Conservation (phyloP, 306 rosid species). For the Cucurbita argyrosperma region DNA sequence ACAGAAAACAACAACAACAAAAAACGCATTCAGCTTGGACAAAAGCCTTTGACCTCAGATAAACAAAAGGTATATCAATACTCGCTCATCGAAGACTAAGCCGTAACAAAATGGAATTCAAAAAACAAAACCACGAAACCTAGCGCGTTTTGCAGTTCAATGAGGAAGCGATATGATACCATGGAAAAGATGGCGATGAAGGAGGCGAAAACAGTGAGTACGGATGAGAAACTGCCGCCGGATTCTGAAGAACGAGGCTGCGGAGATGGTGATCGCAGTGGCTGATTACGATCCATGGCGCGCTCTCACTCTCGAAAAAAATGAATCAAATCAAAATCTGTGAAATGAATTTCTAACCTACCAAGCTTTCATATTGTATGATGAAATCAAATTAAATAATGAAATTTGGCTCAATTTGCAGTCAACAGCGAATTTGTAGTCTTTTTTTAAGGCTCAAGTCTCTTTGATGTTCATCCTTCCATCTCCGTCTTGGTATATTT, state of each 20-base stretch:
- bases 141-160: not conserved
- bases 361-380: not conserved
- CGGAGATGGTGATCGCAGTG: slow-evolving; percentile 12
- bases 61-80: not conserved
- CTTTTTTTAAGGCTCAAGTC: no score
- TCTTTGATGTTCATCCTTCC: no score
- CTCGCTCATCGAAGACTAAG: not conserved
- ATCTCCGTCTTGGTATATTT: no score
- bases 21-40: not conserved
- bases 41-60: not conserved
- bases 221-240: slow-evolving; percentile 16
- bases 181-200: slow-evolving; percentile 32
- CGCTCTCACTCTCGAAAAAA: not conserved
- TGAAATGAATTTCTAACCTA: not conserved
- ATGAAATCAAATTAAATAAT: not conserved
- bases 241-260: slow-evolving; percentile 14
- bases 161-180: slow-evolving; percentile 20
- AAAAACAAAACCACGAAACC: not conserved
- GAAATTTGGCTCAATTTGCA: not conserved
- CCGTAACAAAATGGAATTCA: not conserved
- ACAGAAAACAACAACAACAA: not conserved
- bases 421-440: not conserved
- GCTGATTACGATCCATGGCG: slow-evolving; percentile 55
- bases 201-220: slow-evolving; percentile 13
- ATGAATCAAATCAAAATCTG: not conserved